Evolutionary conservation across 495 filamentous ascomycete species (phyloP).

Genomic region (Podospora didyma): DNA sequence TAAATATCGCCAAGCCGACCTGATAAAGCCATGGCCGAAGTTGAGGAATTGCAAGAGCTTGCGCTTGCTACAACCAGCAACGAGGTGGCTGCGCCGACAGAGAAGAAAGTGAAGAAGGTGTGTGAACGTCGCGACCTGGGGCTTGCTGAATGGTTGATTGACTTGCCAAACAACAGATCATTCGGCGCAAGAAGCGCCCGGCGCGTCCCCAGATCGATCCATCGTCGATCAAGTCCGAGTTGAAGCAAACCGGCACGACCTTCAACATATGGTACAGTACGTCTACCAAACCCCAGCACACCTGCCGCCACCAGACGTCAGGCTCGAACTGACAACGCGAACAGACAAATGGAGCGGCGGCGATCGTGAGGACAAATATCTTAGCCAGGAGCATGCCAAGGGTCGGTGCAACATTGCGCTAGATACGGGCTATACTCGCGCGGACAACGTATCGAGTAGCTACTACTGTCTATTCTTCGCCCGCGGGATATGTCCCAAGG

Average conservation of each 20-base stretch:
- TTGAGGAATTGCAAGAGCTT: conserved; percentile 13
- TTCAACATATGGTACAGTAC: conserved; percentile 64
- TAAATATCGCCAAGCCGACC: not conserved
- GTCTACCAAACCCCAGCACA: no score
- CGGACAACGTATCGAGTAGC: conserved; percentile 67
- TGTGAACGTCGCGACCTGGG: no score
- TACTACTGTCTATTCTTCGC: conserved; percentile 96
- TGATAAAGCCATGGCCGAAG: not conserved
- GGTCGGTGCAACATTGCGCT: conserved; percentile 75
- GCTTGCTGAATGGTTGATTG: no score
- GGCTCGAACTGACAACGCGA: no score
- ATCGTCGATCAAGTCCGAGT: conserved; percentile 68
- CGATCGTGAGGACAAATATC: conserved; percentile 87
- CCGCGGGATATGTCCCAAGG: conserved; percentile 54
- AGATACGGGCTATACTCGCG: conserved; percentile 85
- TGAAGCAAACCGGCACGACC: conserved; percentile 83
- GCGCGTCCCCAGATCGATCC: conserved; percentile 78
- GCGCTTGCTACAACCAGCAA: conserved; percentile 35
- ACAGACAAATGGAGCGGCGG: conserved; percentile 88
- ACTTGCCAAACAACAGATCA: conserved; percentile 29
- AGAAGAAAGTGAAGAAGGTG: conserved; percentile 56
- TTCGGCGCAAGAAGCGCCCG: conserved; percentile 63
- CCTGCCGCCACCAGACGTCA: not conserved
- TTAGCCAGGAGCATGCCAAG: conserved; percentile 65
- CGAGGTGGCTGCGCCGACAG: conserved; percentile 44